Conservation (phyloP, 805 yeast genomes). For the Ogataea degrootiae region DNA sequence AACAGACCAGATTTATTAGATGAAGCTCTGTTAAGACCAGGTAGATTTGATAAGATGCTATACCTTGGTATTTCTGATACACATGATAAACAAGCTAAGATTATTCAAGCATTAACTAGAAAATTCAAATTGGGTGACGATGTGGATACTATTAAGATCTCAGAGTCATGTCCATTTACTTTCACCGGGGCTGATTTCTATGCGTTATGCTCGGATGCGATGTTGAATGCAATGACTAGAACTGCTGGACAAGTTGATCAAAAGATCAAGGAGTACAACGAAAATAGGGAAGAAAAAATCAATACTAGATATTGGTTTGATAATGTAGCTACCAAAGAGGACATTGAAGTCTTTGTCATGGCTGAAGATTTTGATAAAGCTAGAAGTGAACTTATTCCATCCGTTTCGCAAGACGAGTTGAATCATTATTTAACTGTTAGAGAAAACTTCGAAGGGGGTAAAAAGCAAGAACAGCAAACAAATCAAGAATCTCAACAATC, state of each 20-base stretch:
- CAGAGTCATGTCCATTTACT: constrained; percentile 75
- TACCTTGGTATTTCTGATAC: constrained; percentile 92
- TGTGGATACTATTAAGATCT: constrained; percentile 56
- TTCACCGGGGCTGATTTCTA: constrained; percentile 98
- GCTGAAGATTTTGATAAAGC: constrained; percentile 78
- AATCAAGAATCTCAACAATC: background rate
- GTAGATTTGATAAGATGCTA: constrained; percentile 91
- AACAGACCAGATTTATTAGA: constrained; percentile 94
- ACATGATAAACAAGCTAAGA: constrained; percentile 79
- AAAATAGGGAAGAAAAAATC: constrained; percentile 34
- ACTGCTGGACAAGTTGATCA: constrained; percentile 72
- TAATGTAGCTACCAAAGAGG: constrained; percentile 61
- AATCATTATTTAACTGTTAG: constrained; percentile 78
- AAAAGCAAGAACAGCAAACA: constrained; percentile 18
- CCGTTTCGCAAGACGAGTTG: constrained; percentile 84
- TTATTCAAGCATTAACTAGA: constrained; percentile 82
- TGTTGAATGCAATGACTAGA: constrained; percentile 94
- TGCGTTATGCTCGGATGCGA: constrained; percentile 92
- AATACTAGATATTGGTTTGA: constrained; percentile 90
- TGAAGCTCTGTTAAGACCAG: constrained; percentile 90
- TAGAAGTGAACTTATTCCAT: constrained; percentile 64
- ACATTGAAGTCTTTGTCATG: constrained; percentile 62
- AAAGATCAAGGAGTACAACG: constrained; percentile 53
- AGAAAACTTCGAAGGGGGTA: constrained; percentile 73
- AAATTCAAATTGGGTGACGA: constrained; percentile 62